Base-by-base conservation (phyloP, 2,329 filamentous ascomycete species). In the Truncatella angustata region DNA sequence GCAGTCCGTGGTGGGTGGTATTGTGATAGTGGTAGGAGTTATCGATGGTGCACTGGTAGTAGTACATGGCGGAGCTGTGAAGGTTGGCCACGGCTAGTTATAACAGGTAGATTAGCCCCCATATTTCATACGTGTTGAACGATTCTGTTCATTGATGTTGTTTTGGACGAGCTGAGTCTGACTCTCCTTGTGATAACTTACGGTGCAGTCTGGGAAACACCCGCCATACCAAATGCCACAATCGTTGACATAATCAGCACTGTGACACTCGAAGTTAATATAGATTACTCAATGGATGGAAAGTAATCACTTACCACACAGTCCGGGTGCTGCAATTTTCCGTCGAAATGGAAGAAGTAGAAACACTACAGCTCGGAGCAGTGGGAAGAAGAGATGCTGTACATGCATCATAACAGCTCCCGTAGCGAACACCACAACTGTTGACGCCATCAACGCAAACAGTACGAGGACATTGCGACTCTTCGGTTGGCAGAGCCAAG, bases 241-340 rank as follows among this genome's bases (percentile, higher is more conserved):
- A 3, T 48, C 43, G 36, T 60, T 60, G 49, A 60, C 52, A 42
- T 56, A 54, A 50, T 60, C 58, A n/a, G 40, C 53, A 48, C 58
- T n/a, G n/a, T n/a, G n/a, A n/a, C n/a, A n/a, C n/a, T n/a, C n/a
- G n/a, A n/a, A n/a, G n/a, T n/a, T n/a, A n/a, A n/a, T n/a, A n/a
- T n/a, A n/a, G n/a, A n/a, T n/a, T n/a, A n/a, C n/a, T n/a, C n/a
- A n/a, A n/a, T n/a, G n/a, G n/a, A n/a, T n/a, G n/a, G n/a, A n/a
- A n/a, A n/a, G n/a, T n/a, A n/a, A n/a, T n/a, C n/a, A n/a, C n/a
- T n/a, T n/a, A n/a, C n/a, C n/a, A 60, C 10, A 57, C 50, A 7
- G 42, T 55, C 18, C 48, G 23, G 10, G 55, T 55, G 42, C 46
- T 51, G 48, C 55, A 57, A 21, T 50, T 34, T 6, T 53, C 54